Evolutionary conservation across 768 basidiomycete species (phyloP), one percentile per base, ranked within the genome.

Genomic region (Pleurotus eryngii): DNA sequence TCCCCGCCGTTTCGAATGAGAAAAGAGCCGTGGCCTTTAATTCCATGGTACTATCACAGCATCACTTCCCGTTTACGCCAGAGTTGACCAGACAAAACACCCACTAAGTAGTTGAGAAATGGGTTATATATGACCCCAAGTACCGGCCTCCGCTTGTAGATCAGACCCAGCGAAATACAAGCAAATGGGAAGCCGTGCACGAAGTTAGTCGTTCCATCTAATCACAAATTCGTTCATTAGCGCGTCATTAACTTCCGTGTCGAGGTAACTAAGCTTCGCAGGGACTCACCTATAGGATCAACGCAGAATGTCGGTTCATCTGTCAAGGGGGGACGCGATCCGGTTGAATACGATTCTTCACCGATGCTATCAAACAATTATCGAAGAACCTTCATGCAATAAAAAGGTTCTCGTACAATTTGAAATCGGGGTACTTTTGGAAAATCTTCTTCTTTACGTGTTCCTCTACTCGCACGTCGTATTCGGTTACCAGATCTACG

Each of bases 231-330:
- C 17, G 37, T n/a, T n/a, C 30, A 14, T 38, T n/a, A 6, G 37
- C 20, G 46, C 4, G 30, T 35, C 30, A 35, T 35, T 9, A 9
- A 3, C 30, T 35, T 35, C 30, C 11, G 8, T 11, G 30, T 35
- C 30, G 30, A 35, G 30, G 8, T 35, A 35, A 11, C 30, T 35
- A 35, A 35, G 30, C 30, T 35, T 35, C 30, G 11, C 1, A 65
- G 78, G 56, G 14, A 7, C n/a, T 5, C 62, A 87, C 90, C 95
- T 57, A 97, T 96, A 30, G 95, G 95, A 69, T 98, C 95, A 45
- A 96, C 91, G 65, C 96, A 97, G 76, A 90, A 99, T 0, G 96
- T 98, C 4, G 95, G 94, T 27, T 85, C 86, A 64, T 97, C 90
- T 1, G 91, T 92, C 57, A 96, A 71, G 9, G 85, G 78, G 17